Base-by-base conservation (phyloP, 2,329 filamentous ascomycete species). In the Fusarium marasasianum region DNA sequence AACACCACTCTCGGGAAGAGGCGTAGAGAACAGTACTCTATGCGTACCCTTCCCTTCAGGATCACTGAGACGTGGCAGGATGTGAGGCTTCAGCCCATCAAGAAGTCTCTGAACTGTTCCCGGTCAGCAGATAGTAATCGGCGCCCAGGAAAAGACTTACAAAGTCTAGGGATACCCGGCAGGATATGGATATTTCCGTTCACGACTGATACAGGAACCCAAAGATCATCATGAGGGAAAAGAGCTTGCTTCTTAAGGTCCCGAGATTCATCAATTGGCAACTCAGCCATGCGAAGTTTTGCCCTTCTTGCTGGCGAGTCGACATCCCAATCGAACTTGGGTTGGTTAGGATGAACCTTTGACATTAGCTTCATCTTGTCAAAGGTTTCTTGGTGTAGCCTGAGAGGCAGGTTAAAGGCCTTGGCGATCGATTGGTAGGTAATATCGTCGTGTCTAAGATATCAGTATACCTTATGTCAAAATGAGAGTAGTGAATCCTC, bases 101-200 rank as follows among this genome's bases (percentile, higher is more conserved):
- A 98, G 85, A 72, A 98, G 87, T 58, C 87, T 87, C 83, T 96
- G 91, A 79, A 98, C 88, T 90, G 63, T 65, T 59, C 20, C 26
- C 15, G 24, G 63, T 77, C 53, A 79, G 66, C 24, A 50, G 43
- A 38, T 40, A 37, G 22, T 29, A 40, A 55, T n/a, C 13, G 26
- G 24, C 14, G 14, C 37, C 29, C 29, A 29, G 15, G 15, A n/a
- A 45, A 47, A 37, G 8, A 80, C 88, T 80, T 80, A 88, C 90
- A 99, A 4, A 98, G 85, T 59, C 91, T 87, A 2, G 96, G 96
- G 22, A 98, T 93, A 2, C 96, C 96, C 1, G 96, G 96, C 5
- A 98, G 86, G 69, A 98, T 96, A 82, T 98, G 94, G 9, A 98
- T 85, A 79, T 99, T 99, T 57, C 94, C 94, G 79, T 98, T 98